phyloP scores from a whole-genome alignment of 495 filamentous ascomycete species.

The Penicillium psychrofluorescens region DNA sequence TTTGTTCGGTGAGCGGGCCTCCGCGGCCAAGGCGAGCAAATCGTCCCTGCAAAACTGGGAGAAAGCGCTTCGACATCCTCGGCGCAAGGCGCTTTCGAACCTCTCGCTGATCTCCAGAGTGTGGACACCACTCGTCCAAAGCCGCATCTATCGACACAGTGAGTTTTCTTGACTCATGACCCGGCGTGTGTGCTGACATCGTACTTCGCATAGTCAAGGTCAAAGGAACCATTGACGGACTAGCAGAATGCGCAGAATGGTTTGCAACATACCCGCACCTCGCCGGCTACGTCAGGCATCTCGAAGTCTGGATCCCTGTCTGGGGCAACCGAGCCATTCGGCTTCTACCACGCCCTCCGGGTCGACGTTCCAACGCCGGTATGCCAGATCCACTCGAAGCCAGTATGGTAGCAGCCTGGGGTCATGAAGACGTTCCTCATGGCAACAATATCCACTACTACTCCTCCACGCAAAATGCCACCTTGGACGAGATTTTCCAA shows the following conservation, averaged over 20 bases:
- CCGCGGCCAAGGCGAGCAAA: conserved; percentile 36
- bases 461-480: conserved; percentile 49
- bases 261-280: conserved; percentile 53
- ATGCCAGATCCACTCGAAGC: conserved; percentile 7
- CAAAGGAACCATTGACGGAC: conserved; percentile 55
- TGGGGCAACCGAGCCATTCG: conserved; percentile 48
- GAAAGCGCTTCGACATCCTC: conserved; percentile 57
- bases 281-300: conserved; percentile 55
- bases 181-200: not conserved
- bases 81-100: conserved; percentile 57
- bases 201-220: conserved; percentile 47
- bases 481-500: conserved; percentile 58
- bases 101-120: conserved; percentile 53
- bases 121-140: conserved; percentile 60
- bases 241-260: conserved; percentile 48
- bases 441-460: conserved; percentile 40
- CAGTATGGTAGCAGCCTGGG: conserved; percentile 25
- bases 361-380: conserved; percentile 21
- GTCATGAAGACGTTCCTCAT: conserved; percentile 26
- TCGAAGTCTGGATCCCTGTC: conserved; percentile 69
- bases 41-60: conserved; percentile 51
- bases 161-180: conserved; percentile 11
- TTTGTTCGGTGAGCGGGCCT: conserved; percentile 57
- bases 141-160: conserved; percentile 63
- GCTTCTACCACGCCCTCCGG: conserved; percentile 18